Base-by-base conservation (phyloP, 805 yeast genomes). In the Starmerella riodocensis region DNA sequence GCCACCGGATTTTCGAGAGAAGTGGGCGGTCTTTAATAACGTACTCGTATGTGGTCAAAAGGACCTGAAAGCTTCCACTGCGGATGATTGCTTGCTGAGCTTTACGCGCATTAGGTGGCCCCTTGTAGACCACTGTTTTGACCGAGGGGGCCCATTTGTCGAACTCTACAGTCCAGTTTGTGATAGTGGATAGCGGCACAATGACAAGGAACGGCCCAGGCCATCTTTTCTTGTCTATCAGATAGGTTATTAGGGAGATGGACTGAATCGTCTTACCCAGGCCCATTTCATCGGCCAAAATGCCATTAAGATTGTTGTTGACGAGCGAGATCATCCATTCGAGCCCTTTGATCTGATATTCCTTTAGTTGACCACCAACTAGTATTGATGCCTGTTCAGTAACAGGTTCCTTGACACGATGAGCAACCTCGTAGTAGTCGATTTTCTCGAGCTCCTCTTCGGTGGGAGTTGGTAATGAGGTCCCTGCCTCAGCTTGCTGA, bases 251-350 rank as follows among this genome's bases (percentile, higher is more conserved):
- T 38, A 88, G 66, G 1, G 97, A 85, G 39, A 88, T 77, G 0
- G 95, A 76, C 64, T 88, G 98, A 57, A 88, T 88, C 1, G 98
- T 88, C 57, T 88, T 88, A 57, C 98, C 98, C 41, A 88, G 69
- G 43, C 98, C 98, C 98, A 88, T 88, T 62, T 88, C 98, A 64
- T 88, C 97, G 7, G 98, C 98, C 38, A 88, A 63, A 45, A 88
- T 88, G 65, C 98, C 98, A 58, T 88, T 91, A 54, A 88, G 69
- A 58, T 83, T 93, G 61, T 88, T 88, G 56, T 88, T 88, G 60
- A 70, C 88, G 39, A 88, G 66, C 0, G 97, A 88, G 4, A 88
- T 94, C 98, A 88, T 88, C 98, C 98, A 88, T 57, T 88, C 94
- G 41, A 91, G 67, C 54, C 98, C 98, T 59, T 82, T 82, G 40